These are phyloP conservation scores for Saposhnikovia divaricata DNA, from an alignment of 129 eudicot genomes.

Conservation along the genomic window DNA sequence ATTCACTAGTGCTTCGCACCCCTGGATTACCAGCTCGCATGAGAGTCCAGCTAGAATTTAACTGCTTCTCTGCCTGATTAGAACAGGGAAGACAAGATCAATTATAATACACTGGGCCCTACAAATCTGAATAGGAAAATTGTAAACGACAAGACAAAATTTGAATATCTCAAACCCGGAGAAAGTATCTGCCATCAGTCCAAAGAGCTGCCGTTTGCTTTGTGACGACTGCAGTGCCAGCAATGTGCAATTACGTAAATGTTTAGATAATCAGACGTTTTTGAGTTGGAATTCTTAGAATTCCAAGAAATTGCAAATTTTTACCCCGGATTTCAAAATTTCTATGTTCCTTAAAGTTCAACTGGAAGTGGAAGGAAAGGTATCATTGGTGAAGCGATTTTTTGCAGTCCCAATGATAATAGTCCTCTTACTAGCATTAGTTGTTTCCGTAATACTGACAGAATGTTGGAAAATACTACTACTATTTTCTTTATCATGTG, in stretches of 20 bases:
- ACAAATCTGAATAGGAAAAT: not conserved
- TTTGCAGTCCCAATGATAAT: too few relatives aligned
- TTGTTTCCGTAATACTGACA: too few relatives aligned
- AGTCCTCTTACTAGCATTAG: too few relatives aligned
- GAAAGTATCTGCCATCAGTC: conserved; percentile 95
- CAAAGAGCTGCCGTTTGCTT: conserved; percentile 88
- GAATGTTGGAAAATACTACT: too few relatives aligned
- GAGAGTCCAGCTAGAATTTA: conserved; percentile 76
- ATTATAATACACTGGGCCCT: not conserved
- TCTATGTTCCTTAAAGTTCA: too few relatives aligned
- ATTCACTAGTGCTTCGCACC: conserved; percentile 76
- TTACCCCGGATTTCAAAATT: too few relatives aligned
- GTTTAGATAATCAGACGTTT: too few relatives aligned
- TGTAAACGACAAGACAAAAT: not conserved
- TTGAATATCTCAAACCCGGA: conserved; percentile 48
- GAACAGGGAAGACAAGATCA: not conserved
- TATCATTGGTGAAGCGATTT: too few relatives aligned
- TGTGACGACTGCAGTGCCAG: conserved; percentile 90
- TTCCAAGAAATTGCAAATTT: too few relatives aligned
- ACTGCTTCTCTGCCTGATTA: conserved; percentile 83
- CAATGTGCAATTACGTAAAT: conserved; percentile 56
- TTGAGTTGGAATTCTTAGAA: too few relatives aligned
- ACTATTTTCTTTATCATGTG: too few relatives aligned
- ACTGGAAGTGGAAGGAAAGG: too few relatives aligned
- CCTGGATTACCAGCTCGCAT: conserved; percentile 96